phyloP scores from a whole-genome alignment of 2,329 filamentous ascomycete species.

The Diplodia intermedia region DNA sequence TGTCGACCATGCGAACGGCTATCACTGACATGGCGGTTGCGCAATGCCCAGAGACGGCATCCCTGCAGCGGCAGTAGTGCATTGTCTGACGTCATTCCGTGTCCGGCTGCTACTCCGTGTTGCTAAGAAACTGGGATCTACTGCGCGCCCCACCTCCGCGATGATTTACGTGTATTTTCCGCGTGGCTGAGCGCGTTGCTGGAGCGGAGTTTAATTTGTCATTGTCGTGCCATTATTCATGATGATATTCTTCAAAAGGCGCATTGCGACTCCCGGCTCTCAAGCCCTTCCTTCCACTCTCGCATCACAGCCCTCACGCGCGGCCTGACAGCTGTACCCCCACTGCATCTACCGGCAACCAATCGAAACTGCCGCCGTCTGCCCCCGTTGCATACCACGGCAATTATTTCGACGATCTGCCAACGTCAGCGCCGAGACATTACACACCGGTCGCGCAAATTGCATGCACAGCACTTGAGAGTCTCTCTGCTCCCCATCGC shows the following conservation, averaged over 20 bases:
- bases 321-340: neutral
- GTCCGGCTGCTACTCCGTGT: neutral
- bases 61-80: conserved; percentile 4
- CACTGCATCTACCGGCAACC: neutral
- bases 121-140: conserved; percentile 18
- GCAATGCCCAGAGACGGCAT: conserved; percentile 11
- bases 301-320: neutral
- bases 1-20: neutral
- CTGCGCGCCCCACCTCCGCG: neutral
- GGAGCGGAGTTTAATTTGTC: neutral
- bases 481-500: neutral
- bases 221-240: neutral
- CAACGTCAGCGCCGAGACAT: conserved; percentile 19
- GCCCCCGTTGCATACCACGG: neutral
- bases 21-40: neutral
- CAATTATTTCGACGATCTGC: conserved; percentile 3
- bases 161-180: conserved; percentile 4
- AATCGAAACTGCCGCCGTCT: neutral
- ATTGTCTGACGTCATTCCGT: conserved; percentile 12
- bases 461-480: neutral
- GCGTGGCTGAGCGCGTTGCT: neutral
- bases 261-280: neutral
- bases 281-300: no score
- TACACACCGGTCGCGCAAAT: conserved; percentile 23
- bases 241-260: neutral